These are phyloP conservation scores for Pugionium dolabratum DNA, from an alignment of 345 rosid species.

Conservation along the genomic window DNA sequence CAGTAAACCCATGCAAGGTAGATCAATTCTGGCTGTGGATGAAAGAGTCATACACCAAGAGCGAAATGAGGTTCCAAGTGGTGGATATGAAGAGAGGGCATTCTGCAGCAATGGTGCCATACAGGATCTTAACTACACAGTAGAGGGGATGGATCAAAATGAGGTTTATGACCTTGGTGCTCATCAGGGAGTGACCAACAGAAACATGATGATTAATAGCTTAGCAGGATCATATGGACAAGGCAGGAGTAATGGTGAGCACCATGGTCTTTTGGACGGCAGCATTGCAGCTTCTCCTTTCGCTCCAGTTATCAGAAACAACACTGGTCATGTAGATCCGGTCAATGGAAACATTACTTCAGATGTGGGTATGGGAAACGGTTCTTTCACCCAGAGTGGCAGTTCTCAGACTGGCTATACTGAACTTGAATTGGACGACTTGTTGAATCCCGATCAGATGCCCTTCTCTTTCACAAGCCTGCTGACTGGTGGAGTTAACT, in stretches of 20 bases:
- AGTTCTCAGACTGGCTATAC: constrained; percentile 40
- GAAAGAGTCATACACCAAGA: constrained; percentile 41
- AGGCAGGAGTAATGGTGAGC: constrained; percentile 20
- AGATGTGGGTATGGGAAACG: constrained; percentile 25
- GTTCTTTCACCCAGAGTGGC: constrained; percentile 30
- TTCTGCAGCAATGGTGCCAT: constrained; percentile 26
- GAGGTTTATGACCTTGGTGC: constrained; percentile 23
- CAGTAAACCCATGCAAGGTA: constrained; percentile 37
- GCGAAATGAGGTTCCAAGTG: constrained; percentile 35
- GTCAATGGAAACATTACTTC: constrained; percentile 8
- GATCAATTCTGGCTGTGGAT: constrained; percentile 34
- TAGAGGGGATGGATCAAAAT: constrained; percentile 29
- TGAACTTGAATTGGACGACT: constrained; percentile 32
- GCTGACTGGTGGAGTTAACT: constrained; percentile 27
- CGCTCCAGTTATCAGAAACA: constrained; percentile 27
- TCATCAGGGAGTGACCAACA: constrained; percentile 26
- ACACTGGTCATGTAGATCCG: constrained; percentile 16
- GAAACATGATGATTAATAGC: constrained; percentile 36
- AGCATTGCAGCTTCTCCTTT: constrained; percentile 33
- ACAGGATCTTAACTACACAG: constrained; percentile 30
- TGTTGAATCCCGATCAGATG: constrained; percentile 35
- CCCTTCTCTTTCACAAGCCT: constrained; percentile 44
- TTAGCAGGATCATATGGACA: constrained; percentile 41
- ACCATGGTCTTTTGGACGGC: constrained; percentile 28
- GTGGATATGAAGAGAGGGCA: constrained; percentile 34